Evolutionary conservation across 2,329 filamentous ascomycete species (phyloP), one percentile per base, ranked within the genome.

Genomic region (Penicillium frequentans): DNA sequence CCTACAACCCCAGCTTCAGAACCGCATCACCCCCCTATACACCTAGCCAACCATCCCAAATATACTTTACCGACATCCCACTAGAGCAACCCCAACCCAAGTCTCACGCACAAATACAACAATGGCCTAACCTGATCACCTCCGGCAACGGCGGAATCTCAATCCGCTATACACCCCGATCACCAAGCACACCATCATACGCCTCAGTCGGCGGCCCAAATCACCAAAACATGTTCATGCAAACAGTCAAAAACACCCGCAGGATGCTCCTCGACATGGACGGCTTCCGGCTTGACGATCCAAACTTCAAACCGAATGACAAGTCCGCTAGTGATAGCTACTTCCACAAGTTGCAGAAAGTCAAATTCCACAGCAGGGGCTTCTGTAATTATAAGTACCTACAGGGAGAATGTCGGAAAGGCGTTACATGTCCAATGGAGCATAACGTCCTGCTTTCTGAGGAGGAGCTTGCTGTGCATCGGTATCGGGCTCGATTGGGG

Each of bases 351-450:
- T 26, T 54, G 14, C 37, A 49, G 21, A 24, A 52, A 27, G 29
- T 54, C 13, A 54, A 54, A 31, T 48, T 16, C 7, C 19, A 54
- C 13, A 26, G 51, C 31, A 16, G 44, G 5, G 56, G 51, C 2
- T 61, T 61, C 47, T 59, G 59, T 42, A 61, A 61, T 37, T 51
- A 45, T 6, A 14, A 29, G 3, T 61, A 57, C 29, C 35, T 59
- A 7, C 35, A 31, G 9, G 56, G 54, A 8, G 13, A 23, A 13
- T 61, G 59, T 26, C 16, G 14, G 14, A 48, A 47, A 9, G 49
- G 43, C 5, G 9, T 11, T 2, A 35, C 26, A 3, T 61, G 56
- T 43, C 33, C 27, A 4, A 52, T 47, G 51, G 56, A 61, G 27
- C 59, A 61, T 27, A 33, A 57, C 16, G 13, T 54, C 5, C 29